Base-by-base conservation (phyloP, 2,329 filamentous ascomycete genomes). In the Exophiala phaeomuriformis region DNA sequence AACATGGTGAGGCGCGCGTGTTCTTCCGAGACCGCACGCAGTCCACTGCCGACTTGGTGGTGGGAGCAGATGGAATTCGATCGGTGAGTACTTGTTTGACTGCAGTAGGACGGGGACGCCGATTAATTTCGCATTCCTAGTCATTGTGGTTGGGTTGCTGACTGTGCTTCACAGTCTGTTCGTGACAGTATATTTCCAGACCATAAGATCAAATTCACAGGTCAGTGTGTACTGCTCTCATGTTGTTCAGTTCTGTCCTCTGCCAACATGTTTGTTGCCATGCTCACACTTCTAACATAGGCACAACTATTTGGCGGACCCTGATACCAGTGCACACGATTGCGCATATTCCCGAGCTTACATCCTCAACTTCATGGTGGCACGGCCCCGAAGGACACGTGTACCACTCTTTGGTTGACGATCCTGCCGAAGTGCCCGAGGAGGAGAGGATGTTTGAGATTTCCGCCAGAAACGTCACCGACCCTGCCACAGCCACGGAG, bases 221-320 rank as follows among this genome's bases (percentile, higher is more conserved):
- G 68, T 40, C 59, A 64, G 52, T 6, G 39, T 41, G 1, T 27
- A 2, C 36, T 39, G 9, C 19, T 39, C 36, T 39, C 4, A 8
- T 39, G 10, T 12, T 39, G 6, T n/a, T n/a, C n/a, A n/a, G n/a
- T n/a, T n/a, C n/a, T n/a, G n/a, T n/a, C n/a, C n/a, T n/a, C n/a
- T n/a, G n/a, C n/a, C n/a, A n/a, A n/a, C n/a, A n/a, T n/a, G n/a
- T n/a, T n/a, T n/a, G n/a, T n/a, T n/a, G n/a, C n/a, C n/a, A n/a
- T n/a, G n/a, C n/a, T n/a, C n/a, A n/a, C n/a, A n/a, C n/a, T n/a
- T n/a, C n/a, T n/a, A n/a, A n/a, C n/a, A n/a, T 32, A 32, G 75
- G 75, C 1, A 76, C 71, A 1, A 76, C 71, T 1, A 76, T 76
- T 43, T 78, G 72, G 69, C 71, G 75, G 2, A 66, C 70, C 0